Evolutionary conservation across 1,139 yeast species (phyloP).

Genomic region (Hansenula sp.): DNA sequence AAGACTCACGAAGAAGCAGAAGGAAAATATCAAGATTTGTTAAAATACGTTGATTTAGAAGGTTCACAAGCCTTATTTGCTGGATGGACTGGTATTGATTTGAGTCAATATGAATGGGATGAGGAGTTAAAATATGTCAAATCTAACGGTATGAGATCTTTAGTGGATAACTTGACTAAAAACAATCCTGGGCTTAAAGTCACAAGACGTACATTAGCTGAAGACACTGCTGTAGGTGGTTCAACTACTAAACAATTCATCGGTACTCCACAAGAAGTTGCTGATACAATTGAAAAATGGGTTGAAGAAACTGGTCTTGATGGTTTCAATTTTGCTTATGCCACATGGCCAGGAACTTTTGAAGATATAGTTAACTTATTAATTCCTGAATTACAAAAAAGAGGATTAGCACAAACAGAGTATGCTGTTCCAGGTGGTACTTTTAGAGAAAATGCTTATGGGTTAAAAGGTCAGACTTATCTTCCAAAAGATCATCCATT

Average conservation of each 20-base stretch:
- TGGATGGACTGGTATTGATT: slow-evolving; percentile 36
- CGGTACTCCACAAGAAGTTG: slow-evolving; percentile 30
- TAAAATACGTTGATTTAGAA: slow-evolving; percentile 29
- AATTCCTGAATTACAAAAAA: slow-evolving; percentile 29
- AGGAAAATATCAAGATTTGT: slow-evolving; percentile 24
- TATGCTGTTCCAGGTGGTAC: slow-evolving; percentile 24
- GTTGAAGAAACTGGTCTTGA: slow-evolving; percentile 29
- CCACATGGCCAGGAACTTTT: slow-evolving; percentile 27
- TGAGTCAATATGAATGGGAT: slow-evolving; percentile 27
- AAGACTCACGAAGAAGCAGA: slow-evolving; percentile 30
- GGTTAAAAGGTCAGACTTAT: slow-evolving; percentile 22
- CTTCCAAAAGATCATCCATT: slow-evolving; percentile 29
- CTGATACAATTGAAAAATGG: slow-evolving; percentile 29
- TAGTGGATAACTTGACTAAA: slow-evolving; percentile 23
- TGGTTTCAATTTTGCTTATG: slow-evolving; percentile 32
- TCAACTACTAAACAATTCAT: slow-evolving; percentile 24
- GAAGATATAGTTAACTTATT: slow-evolving; percentile 28
- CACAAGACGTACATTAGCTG: slow-evolving; percentile 22
- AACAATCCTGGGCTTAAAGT: slow-evolving; percentile 25
- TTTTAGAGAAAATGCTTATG: slow-evolving; percentile 24
- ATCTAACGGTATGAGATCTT: slow-evolving; percentile 23
- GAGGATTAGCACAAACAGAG: slow-evolving; percentile 29
- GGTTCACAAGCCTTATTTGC: slow-evolving; percentile 34
- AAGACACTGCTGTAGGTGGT: slow-evolving; percentile 27
- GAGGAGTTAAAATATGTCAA: slow-evolving; percentile 29